Base-by-base conservation (phyloP, 495 filamentous ascomycete species). In the Penicillium maclennaniae region DNA sequence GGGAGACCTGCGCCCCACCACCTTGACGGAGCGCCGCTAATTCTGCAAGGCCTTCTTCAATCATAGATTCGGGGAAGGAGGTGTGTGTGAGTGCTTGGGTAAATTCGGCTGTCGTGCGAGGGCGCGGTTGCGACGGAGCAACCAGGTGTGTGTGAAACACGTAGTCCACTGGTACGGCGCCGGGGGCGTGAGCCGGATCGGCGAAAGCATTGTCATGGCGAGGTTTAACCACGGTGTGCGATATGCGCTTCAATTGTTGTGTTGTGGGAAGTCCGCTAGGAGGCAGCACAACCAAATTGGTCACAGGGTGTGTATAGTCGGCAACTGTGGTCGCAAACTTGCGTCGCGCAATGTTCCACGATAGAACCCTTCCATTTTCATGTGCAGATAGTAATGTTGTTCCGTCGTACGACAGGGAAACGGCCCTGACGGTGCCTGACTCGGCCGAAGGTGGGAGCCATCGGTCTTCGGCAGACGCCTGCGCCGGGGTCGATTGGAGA, bases 311-410 rank as follows among this genome's bases (percentile, higher is more conserved):
- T 23, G 85, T 85, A 58, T 87, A 78, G 54, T 86, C 88, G 14
- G 83, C 76, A 45, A 92, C 55, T 23, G 82, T 80, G 8, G 78
- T 73, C 12, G 73, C 73, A 53, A 81, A 86, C 34, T 81, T 79
- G 6, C 83, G 80, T 47, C 79, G 79, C 37, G 85, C 84, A 25
- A 88, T 77, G 63, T 91, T 88, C 91, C 91, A 96, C 25, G 78
- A 75, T 9, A 86, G 69, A n/a, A 95, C 76, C 61, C 87, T 86
- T 31, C 91, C 91, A 59, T 78, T 85, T 19, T 81, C 72, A 57
- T 96, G 91, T n/a, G 89, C 91, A 1, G 91, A 88, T 20, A 95
- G 67, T 14, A 96, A 66, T 19, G 73, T 81, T 23, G 85, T 90
- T n/a, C 89, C 86, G 67, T 96, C 91, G 64, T 92, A 92, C 57